Conservation (phyloP, 768 basidiomycete genomes). For the Agaricus bisporus region DNA sequence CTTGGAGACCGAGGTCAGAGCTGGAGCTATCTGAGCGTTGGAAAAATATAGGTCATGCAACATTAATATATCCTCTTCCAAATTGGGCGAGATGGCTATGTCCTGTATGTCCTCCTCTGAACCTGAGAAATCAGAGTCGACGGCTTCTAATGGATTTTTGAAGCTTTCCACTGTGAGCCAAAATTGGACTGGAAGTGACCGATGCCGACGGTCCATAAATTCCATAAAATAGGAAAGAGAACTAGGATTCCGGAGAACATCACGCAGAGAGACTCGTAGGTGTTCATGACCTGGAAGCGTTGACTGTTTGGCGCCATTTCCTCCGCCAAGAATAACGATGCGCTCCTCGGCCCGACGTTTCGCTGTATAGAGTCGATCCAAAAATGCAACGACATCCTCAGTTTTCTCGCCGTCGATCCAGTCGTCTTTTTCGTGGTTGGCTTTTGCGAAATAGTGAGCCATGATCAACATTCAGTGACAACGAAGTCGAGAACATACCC, state of each 20-base stretch:
- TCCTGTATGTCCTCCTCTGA: slow-evolving; percentile 52
- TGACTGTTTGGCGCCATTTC: slow-evolving; percentile 37
- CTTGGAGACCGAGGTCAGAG: slow-evolving; percentile 57
- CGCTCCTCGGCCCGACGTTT: slow-evolving; percentile 84
- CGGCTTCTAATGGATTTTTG: slow-evolving; percentile 89
- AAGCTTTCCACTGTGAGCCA: slow-evolving; percentile 98
- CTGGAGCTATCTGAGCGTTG: slow-evolving; percentile 46
- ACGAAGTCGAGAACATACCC: slow-evolving; percentile 34
- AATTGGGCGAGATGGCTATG: slow-evolving; percentile 48
- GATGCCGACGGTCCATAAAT: slow-evolving; percentile 89
- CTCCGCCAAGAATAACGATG: slow-evolving; percentile 69
- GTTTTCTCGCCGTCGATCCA: slow-evolving; percentile 85
- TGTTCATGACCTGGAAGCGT: slow-evolving; percentile 38
- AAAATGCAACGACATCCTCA: slow-evolving; percentile 80
- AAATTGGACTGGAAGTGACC: slow-evolving; percentile 87
- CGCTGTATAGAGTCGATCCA: slow-evolving; percentile 85
- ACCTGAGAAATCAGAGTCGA: slow-evolving; percentile 67
- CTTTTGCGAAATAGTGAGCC: slow-evolving; percentile 27
- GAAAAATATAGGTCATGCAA: slow-evolving; percentile 87
- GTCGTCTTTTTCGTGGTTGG: slow-evolving; percentile 81
- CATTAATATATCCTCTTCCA: slow-evolving; percentile 84
- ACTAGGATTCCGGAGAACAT: slow-evolving; percentile 81
- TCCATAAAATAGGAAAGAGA: slow-evolving; percentile 97
- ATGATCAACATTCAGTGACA: not conserved
- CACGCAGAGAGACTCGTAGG: slow-evolving; percentile 57